Evolutionary conservation across 352 stramenopile species (phyloP), one percentile per base, ranked within the genome.

Genomic region (Aphanomyces euteiches): DNA sequence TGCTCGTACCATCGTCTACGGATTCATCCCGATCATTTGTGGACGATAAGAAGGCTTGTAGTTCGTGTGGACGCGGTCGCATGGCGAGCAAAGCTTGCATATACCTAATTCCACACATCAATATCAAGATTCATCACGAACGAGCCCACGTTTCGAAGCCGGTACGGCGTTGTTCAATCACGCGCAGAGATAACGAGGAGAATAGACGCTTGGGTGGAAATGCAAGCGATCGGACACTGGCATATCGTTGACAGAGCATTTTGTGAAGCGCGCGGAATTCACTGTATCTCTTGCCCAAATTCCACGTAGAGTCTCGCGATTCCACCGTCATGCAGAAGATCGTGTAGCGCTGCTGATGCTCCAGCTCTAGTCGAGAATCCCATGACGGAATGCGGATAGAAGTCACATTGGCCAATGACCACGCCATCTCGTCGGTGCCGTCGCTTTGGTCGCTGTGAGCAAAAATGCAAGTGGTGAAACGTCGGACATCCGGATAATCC

Each of bases 141-240:
- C 19, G 47, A 57, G 36, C 21, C 15, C 61, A 70, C 64, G 80
- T 88, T 68, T 93, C 87, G 40, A 95, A 90, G 10, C 77, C 85
- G 56, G 92, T 81, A 13, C 85, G 84, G 12, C 87, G 84, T 66
- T 95, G 87, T 73, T 93, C 85, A 71, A 95, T 95, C 47, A 95
- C 87, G 63, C 90, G 83, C 13, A 95, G 75, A 39, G 87, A 95
- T n/a, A 92, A 71, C 54, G 85, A 93, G 74, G 89, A 84, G 69
- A 95, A 95, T 69, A 92, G 91, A 66, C 92, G 90, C 61, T 93
- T 93, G 4, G 85, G 87, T 7, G 87, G 87, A 66, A 95, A 95
- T 64, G 90, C 91, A 36, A 93, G 79, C 54, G 89, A 90, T 61
- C 81, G 82, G 7, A 95, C 85, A 0, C 83, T 85, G 0, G 83